These are phyloP conservation scores for Martensiomyces pterosporus DNA, from an alignment of 192 early-diverging fungal genomes.

Conservation along the genomic window DNA sequence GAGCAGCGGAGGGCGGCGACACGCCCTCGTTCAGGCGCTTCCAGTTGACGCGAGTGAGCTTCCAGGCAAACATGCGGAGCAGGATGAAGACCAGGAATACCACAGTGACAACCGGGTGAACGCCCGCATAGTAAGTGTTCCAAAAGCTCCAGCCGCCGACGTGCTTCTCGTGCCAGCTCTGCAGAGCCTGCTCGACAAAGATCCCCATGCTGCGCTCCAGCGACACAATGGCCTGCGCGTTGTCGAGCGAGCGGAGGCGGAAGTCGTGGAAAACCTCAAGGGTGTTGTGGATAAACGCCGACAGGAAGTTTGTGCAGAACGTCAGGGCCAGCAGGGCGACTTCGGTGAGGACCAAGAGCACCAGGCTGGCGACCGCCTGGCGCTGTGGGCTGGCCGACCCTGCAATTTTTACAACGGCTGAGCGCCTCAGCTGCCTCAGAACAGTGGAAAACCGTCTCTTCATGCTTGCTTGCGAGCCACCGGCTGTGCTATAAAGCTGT, in stretches of 20 bases:
- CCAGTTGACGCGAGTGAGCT: slow-evolving; percentile 50
- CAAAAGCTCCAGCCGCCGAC: slow-evolving; percentile 48
- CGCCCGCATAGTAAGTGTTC: slow-evolving; percentile 53
- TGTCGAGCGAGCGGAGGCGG: slow-evolving; percentile 44
- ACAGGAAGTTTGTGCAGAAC: slow-evolving; percentile 53
- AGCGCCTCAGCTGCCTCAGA: slow-evolving; percentile 43
- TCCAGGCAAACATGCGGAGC: slow-evolving; percentile 52
- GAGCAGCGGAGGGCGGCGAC: too few relatives aligned
- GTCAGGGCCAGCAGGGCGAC: slow-evolving; percentile 47
- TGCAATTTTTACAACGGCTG: slow-evolving; percentile 39
- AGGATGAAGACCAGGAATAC: slow-evolving; percentile 45
- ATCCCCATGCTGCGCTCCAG: slow-evolving; percentile 41
- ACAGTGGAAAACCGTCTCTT: slow-evolving; percentile 44
- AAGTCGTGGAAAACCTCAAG: slow-evolving; percentile 45
- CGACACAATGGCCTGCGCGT: slow-evolving; percentile 42
- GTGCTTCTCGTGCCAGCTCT: slow-evolving; percentile 40
- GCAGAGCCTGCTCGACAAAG: slow-evolving; percentile 49
- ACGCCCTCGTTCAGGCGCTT: slow-evolving; percentile 45
- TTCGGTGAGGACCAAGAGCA: slow-evolving; percentile 41
- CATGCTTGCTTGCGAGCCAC: slow-evolving; percentile 17
- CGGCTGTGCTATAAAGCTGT: too few relatives aligned
- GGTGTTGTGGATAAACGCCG: slow-evolving; percentile 49
- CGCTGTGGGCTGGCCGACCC: slow-evolving; percentile 44
- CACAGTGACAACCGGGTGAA: slow-evolving; percentile 47
- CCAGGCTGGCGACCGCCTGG: slow-evolving; percentile 44